phyloP scores from a whole-genome alignment of 2,329 filamentous ascomycete species.

The Chrysoporthe deuterocubensis region DNA sequence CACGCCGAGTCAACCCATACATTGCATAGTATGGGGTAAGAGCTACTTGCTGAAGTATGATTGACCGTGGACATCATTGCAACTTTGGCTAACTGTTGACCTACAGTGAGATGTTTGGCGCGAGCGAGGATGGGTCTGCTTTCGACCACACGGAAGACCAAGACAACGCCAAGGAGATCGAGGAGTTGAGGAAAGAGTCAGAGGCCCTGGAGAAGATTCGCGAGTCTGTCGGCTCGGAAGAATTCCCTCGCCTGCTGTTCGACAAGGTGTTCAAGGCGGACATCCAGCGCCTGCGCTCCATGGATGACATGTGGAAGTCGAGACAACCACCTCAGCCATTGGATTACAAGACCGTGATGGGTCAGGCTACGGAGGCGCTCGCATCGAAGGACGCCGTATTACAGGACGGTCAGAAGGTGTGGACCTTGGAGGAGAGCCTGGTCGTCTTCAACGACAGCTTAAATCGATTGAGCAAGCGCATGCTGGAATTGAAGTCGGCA shows the following conservation, averaged over 20 bases:
- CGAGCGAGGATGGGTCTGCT: constrained; percentile 81
- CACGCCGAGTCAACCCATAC: constrained; percentile 93
- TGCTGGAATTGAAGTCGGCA: constrained; percentile 64
- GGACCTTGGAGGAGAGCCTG: constrained; percentile 84
- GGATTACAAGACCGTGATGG: constrained; percentile 65
- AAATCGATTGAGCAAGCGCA: constrained; percentile 72
- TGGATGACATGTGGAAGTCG: constrained; percentile 97
- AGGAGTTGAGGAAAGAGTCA: constrained; percentile 82
- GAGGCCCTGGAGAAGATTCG: constrained; percentile 83
- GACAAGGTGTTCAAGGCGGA: constrained; percentile 91
- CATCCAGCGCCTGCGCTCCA: constrained; percentile 77
- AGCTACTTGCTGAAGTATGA: constrained; percentile 82
- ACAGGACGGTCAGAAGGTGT: constrained; percentile 73
- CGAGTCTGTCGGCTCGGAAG: constrained; percentile 74
- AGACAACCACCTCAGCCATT: constrained; percentile 75
- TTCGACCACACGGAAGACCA: constrained; percentile 80
- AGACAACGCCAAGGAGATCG: constrained; percentile 87
- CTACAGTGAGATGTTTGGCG: constrained; percentile 78
- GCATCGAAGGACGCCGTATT: constrained; percentile 59
- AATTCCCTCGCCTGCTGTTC: constrained; percentile 82
- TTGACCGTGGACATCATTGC: constrained; percentile 31
- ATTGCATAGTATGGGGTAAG: constrained; percentile 99
- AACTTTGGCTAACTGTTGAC: not conserved
- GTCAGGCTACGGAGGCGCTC: constrained; percentile 53
- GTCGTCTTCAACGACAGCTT: constrained; percentile 86